These are phyloP conservation scores for Daldinia sp. DNA, from an alignment of 2,329 filamentous ascomycete species.

Conservation along the genomic window DNA sequence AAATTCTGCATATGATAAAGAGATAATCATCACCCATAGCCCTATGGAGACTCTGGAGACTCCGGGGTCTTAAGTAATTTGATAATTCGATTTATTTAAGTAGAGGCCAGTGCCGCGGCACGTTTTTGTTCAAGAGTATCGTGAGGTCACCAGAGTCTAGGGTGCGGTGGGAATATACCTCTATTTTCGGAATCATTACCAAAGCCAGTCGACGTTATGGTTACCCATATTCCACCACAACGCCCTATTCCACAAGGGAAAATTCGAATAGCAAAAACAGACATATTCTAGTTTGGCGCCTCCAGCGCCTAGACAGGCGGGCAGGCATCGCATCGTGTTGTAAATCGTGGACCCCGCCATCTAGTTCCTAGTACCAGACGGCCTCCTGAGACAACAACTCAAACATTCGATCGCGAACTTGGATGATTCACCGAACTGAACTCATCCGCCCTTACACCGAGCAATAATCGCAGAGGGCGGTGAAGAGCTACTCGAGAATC, in stretches of 20 bases:
- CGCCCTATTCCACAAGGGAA: background rate
- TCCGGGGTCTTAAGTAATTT: background rate
- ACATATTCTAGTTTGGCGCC: too few species aligned
- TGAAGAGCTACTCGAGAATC: background rate
- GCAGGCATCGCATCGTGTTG: background rate
- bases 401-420: background rate
- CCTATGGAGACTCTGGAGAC: too few species aligned
- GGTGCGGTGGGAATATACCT: background rate
- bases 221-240: background rate
- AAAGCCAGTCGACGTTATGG: background rate
- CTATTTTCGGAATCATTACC: constrained; percentile 3
- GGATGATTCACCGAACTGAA: background rate
- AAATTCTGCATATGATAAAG: background rate
- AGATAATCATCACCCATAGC: background rate
- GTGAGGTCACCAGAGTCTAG: background rate
- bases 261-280: background rate
- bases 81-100: background rate
- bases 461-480: background rate
- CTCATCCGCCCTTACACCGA: background rate
- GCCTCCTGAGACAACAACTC: background rate
- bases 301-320: background rate
- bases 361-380: background rate
- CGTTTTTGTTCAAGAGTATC: background rate
- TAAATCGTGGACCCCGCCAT: background rate
- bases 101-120: background rate